Evolutionary conservation across 1,139 yeast species (phyloP), one percentile per base, ranked within the genome.

Genomic region (Nakaseomyces delphensis): DNA sequence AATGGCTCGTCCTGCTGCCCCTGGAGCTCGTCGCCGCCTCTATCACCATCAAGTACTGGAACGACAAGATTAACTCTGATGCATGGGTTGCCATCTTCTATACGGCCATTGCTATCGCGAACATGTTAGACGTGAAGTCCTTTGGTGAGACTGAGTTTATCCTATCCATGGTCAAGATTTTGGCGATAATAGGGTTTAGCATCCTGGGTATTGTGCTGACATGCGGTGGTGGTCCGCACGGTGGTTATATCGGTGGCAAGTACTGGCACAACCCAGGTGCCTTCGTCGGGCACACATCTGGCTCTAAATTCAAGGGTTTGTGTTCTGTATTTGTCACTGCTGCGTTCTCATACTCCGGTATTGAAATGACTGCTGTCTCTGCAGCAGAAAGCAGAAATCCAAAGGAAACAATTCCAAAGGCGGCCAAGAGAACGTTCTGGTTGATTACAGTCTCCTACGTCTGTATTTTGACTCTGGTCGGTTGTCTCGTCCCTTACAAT

Each of bases 321-420:
- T 68, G 71, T 45, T 64, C 75, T 1, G 76, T 72, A 5, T 71
- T 73, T 48, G 72, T 72, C 40, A 70, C 74, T 21, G 79, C 80
- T 25, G 79, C 79, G 1, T 55, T 55, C 45, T 71, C 78, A 24
- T 75, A 70, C 51, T 74, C 75, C 15, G 82, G 82, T 42, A 76
- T 83, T 42, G 95, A 84, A 64, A 68, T 83, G 57, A 80, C 81
- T 43, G 95, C 94, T 47, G 72, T 87, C 54, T 87, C 94, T 25
- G 89, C 93, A 36, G 87, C 95, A 30, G 96, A 89, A 65, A 77
- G 94, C 37, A 71, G 68, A 44, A 81, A 84, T 63, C 95, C 96
- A 48, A 70, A 82, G 60, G 72, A 70, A 52, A 64, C 81, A 6
- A 69, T 83, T 43, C 91, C 91, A 48, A 68, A 70, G 52, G 91